Percentiles rank a stretch among this genome's conserved stretches.
Conservation (phyloP, 116 monocot genomes). For the Trichopus zeylanicus region DNA sequence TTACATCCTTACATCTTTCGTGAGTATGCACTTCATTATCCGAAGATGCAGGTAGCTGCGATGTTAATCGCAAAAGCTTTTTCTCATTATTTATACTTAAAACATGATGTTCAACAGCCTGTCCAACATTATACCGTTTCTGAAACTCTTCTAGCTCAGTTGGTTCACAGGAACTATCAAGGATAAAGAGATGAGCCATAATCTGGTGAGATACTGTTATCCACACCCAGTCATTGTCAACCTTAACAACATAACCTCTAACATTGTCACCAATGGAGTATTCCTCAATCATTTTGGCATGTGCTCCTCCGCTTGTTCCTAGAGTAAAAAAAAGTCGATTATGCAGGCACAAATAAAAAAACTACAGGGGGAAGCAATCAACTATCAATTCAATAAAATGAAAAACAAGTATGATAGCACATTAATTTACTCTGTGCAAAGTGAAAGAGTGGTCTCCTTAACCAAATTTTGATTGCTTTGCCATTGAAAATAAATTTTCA, state of each 20-base stretch:
- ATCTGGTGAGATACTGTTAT: conserved; percentile 45
- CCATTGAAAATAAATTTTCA: too few species aligned
- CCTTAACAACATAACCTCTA: conserved; percentile 66
- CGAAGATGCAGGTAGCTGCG: conserved; percentile 5
- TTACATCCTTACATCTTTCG: background rate
- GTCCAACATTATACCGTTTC: conserved; percentile 55
- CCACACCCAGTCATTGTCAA: conserved; percentile 72
- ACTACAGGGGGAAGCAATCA: too few species aligned
- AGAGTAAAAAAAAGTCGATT: conserved; percentile 1
- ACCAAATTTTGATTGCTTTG: too few species aligned
- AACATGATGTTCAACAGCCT: conserved; percentile 44
- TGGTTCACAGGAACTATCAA: conserved; percentile 83
- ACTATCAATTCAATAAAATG: too few species aligned
- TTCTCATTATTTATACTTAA: conserved; percentile 53
- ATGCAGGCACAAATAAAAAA: too few species aligned
- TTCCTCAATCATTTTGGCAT: conserved; percentile 14
- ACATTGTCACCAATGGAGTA: conserved; percentile 44
- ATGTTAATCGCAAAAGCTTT: conserved; percentile 39
- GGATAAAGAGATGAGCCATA: conserved; percentile 50
- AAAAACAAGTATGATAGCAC: too few species aligned
- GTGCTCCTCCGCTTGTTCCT: conserved; percentile 27
- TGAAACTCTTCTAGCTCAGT: conserved; percentile 66
- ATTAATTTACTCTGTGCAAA: too few species aligned
- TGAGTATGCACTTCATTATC: background rate
- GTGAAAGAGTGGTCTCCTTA: too few species aligned